Evolutionary conservation across 2,329 filamentous ascomycete species (phyloP), one percentile per base, ranked within the genome.

Genomic region (Colletotrichum sp.): DNA sequence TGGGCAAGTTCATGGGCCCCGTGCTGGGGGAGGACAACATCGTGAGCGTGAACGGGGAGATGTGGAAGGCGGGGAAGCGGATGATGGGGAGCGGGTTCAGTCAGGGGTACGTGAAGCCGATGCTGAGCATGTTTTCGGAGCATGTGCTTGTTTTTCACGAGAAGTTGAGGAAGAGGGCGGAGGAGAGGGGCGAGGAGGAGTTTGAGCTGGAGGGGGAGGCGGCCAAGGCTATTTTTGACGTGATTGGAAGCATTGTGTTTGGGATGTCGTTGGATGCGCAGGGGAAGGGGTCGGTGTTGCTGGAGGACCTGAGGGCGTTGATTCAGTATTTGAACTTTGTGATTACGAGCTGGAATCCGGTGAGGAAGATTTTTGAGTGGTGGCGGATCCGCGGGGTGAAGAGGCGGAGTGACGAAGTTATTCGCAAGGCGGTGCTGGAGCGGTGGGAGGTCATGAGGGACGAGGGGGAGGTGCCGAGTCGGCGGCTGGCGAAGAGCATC

Each of bases 11-110:
- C 10, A 75, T 83, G 66, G 71, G 78, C 56, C 68, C 77, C 5
- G 76, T 79, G 26, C 56, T 81, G 24, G 79, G 80, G 2, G 56
- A 66, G 4, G 73, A 77, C 48, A 71, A 77, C 58, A 78, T 82
- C 21, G 77, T 77, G 8, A 72, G 77, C 1, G 76, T 71, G 21
- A 82, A 82, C 62, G 80, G 80, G 4, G 68, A 78, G 6, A 21
- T 79, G 5, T 82, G 81, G 80, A 82, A 82, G 77, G 77, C 76
- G 36, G 72, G 82, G 18, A 78, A 83, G 48, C 78, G 79, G 1
- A 70, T 73, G 4, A 79, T 81, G n/a, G 81, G 81, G 1, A 81
- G 81, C 1, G 81, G 80, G 62, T 80, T 83, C 15, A 79, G 77
- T 2, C 76, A 71, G 28, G 76, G 77, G 5, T 77, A 81, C 55